A percentile compares a stretch with the other conserved stretches of the same genome.
phyloP scores from a whole-genome alignment of 2,329 filamentous ascomycete species.

The Simplicillium sp. region DNA sequence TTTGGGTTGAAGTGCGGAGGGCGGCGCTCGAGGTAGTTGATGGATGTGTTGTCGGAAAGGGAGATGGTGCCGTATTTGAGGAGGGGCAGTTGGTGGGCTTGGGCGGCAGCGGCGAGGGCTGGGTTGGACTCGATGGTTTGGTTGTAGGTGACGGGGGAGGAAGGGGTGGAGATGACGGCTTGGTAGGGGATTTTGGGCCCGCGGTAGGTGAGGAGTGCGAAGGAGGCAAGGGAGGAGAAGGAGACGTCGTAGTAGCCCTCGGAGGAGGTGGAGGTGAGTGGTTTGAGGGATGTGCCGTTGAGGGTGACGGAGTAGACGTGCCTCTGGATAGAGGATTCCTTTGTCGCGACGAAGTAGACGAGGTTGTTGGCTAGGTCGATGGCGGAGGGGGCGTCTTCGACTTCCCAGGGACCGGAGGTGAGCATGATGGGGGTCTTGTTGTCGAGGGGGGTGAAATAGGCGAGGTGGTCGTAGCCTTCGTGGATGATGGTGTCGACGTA shows the following conservation, averaged over 20 bases:
- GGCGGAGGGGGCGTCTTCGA: conserved; percentile 73
- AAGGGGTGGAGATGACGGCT: conserved; percentile 76
- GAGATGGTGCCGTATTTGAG: conserved; percentile 75
- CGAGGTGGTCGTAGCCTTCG: conserved; percentile 81
- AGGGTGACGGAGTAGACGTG: conserved; percentile 87
- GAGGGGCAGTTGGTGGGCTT: conserved; percentile 72
- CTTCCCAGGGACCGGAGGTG: conserved; percentile 87
- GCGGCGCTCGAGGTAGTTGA: conserved; percentile 70
- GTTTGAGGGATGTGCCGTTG: conserved; percentile 61
- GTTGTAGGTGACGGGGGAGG: conserved; percentile 53
- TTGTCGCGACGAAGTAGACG: conserved; percentile 84
- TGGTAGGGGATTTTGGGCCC: conserved; percentile 88
- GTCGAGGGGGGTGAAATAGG: conserved; percentile 85
- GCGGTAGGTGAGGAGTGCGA: conserved; percentile 72
- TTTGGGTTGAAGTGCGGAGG: conserved; percentile 79
- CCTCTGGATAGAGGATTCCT: conserved; percentile 78
- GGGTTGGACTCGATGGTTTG: conserved; percentile 72
- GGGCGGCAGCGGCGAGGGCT: conserved; percentile 56
- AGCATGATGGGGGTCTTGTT: conserved; percentile 74
- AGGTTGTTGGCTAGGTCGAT: conserved; percentile 78
- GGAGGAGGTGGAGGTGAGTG: conserved; percentile 63
- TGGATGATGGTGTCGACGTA: conserved; percentile 89
- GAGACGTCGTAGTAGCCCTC: conserved; percentile 75
- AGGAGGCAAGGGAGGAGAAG: conserved; percentile 76
- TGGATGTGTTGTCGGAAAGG: conserved; percentile 63